These are phyloP conservation scores for Paspalum notatum DNA, from an alignment of 176 grass and related monocot species.

Conservation along the genomic window DNA sequence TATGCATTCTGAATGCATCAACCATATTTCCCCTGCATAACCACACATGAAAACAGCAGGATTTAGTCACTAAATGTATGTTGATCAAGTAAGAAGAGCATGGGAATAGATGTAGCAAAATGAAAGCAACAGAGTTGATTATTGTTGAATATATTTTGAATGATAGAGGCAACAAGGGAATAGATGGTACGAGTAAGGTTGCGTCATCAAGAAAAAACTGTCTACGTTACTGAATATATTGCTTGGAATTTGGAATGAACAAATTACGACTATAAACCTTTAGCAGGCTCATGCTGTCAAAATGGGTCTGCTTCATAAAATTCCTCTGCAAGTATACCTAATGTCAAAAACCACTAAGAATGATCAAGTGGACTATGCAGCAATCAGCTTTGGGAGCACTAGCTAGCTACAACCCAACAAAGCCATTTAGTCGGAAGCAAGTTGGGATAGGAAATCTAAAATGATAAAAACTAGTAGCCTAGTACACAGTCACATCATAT, in stretches of 20 bases:
- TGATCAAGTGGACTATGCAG: conserved; percentile 23
- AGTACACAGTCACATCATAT: neutral
- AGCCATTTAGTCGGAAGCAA: neutral
- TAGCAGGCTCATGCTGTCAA: neutral
- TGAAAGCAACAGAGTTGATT: neutral
- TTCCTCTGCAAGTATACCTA: neutral
- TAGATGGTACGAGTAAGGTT: neutral
- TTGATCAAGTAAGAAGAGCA: neutral
- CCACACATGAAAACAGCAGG: conserved; percentile 5
- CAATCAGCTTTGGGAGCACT: neutral
- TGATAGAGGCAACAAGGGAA: neutral
- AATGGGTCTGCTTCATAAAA: neutral
- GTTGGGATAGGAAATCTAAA: neutral
- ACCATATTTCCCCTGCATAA: conserved; percentile 89
- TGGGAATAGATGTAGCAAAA: conserved; percentile 1
- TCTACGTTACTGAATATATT: neutral
- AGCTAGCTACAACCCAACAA: neutral
- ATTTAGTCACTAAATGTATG: conserved; percentile 16
- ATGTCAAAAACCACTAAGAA: neutral
- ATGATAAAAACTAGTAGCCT: neutral
- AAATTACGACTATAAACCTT: neutral
- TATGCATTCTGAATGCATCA: conserved; percentile 95
- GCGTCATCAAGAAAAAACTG: conserved; percentile 1
- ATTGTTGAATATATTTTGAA: neutral
- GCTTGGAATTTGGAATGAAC: neutral